phyloP scores from a whole-genome alignment of 495 filamentous ascomycete species.

The Podospora pseudoanserina region DNA sequence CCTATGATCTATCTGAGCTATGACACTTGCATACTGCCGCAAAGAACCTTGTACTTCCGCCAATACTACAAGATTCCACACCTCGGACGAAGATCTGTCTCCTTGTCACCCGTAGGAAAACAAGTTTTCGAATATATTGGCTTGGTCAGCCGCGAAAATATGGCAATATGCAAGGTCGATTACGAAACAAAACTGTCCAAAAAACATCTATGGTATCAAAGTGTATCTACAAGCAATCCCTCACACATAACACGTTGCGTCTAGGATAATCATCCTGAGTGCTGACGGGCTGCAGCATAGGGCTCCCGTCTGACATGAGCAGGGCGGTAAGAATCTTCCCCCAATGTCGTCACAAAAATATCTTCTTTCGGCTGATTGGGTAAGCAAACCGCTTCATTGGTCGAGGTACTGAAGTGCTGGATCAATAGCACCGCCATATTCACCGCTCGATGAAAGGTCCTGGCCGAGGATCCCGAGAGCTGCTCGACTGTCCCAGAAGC shows the following conservation, averaged over 20 bases:
- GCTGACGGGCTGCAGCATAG: neutral
- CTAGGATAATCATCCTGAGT: neutral
- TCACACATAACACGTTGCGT: neutral
- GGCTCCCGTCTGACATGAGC: neutral
- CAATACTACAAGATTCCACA: neutral
- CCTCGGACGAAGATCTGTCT: neutral
- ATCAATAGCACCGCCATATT: neutral
- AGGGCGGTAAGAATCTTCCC: neutral
- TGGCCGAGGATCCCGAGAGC: neutral
- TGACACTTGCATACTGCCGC: too few species aligned
- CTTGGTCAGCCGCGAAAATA: neutral
- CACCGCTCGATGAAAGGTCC: neutral
- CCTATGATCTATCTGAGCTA: too few species aligned
- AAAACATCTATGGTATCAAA: neutral
- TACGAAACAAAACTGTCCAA: neutral
- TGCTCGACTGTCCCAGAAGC: conserved; percentile 22
- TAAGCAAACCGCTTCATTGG: neutral
- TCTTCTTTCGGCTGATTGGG: neutral
- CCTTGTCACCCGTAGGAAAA: neutral
- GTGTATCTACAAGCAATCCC: neutral
- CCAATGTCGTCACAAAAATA: neutral
- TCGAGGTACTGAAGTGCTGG: neutral
- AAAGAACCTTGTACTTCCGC: too few species aligned
- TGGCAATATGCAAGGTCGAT: neutral
- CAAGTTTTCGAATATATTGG: neutral